Conservation (phyloP, 2,329 filamentous ascomycete genomes). For the Bipolaris victoriae region DNA sequence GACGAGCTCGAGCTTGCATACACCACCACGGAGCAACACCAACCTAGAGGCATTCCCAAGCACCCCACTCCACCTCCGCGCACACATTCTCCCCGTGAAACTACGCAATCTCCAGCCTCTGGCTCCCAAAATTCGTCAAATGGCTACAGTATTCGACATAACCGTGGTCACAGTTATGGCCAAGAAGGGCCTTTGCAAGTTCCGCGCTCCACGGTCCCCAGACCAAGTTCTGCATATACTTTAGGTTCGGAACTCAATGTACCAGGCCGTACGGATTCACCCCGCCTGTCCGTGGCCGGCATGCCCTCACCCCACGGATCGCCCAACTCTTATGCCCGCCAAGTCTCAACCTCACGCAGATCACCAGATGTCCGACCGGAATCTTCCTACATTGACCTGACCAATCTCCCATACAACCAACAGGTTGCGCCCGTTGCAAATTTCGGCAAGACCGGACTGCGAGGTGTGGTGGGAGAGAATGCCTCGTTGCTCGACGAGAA, state of each 20-base stretch:
- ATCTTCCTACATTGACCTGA: constrained; percentile 68
- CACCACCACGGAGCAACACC: constrained; percentile 29
- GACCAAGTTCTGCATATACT: constrained; percentile 80
- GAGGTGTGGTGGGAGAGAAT: constrained; percentile 81
- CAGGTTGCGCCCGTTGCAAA: constrained; percentile 68
- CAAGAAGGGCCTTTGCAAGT: constrained; percentile 44
- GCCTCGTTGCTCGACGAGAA: constrained; percentile 88
- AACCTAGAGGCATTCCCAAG: constrained; percentile 24
- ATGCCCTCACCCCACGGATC: constrained; percentile 49
- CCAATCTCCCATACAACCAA: constrained; percentile 78
- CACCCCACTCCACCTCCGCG: constrained; percentile 36
- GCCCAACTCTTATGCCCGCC: constrained; percentile 53
- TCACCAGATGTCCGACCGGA: constrained; percentile 65
- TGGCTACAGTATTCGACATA: constrained; percentile 35
- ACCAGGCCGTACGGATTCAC: constrained; percentile 66
- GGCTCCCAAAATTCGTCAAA: constrained; percentile 43
- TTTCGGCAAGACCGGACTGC: constrained; percentile 81
- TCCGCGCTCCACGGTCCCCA: constrained; percentile 64
- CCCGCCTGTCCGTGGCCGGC: constrained; percentile 56
- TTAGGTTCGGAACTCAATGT: constrained; percentile 70
- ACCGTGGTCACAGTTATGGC: constrained; percentile 39
- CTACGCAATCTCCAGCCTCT: constrained; percentile 32
- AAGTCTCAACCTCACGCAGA: constrained; percentile 58
- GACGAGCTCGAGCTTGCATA: constrained; percentile 34
- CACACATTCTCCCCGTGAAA: constrained; percentile 33